A percentile compares a stretch with the other conserved stretches of the same genome.
Evolutionary conservation across 108 stramenopile genomes (phyloP).

Genomic region (Nannochloropsis gaditana): DNA sequence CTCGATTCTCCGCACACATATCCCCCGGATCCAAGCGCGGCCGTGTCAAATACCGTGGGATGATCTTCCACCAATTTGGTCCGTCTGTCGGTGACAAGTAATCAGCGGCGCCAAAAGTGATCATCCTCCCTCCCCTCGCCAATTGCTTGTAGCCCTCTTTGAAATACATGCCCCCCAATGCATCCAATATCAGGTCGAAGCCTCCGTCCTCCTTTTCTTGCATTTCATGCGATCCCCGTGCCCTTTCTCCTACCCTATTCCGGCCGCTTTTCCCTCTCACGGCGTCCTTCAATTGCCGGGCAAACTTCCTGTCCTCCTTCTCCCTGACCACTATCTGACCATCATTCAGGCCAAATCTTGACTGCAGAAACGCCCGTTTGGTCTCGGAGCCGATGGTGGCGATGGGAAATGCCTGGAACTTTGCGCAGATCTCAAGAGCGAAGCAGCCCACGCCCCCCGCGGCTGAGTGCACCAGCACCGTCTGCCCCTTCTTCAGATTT

Average conservation of each 20-base stretch:
- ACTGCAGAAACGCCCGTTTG: not conserved
- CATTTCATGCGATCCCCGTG: not conserved
- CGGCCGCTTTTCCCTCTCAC: not conserved
- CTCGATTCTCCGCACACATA: not conserved
- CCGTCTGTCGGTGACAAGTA: not conserved
- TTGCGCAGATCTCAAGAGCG: constrained; percentile 15
- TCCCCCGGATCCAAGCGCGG: not conserved
- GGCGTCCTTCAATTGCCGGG: not conserved
- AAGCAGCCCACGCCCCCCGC: constrained; percentile 14
- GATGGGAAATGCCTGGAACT: not conserved
- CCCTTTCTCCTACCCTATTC: not conserved
- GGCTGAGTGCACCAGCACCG: not conserved
- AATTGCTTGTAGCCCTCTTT: constrained; percentile 12
- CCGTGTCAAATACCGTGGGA: not conserved
- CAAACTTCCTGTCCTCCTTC: not conserved
- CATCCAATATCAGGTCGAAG: not conserved
- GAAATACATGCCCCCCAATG: not conserved
- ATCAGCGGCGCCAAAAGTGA: not conserved
- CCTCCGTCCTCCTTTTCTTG: not conserved
- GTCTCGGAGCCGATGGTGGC: not conserved
- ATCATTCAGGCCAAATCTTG: not conserved
- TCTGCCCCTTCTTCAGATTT: not conserved
- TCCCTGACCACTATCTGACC: not conserved
- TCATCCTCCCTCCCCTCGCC: constrained; percentile 6
- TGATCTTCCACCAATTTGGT: not conserved